Percentiles rank a stretch among this genome's conserved stretches.
Evolutionary conservation across 495 filamentous ascomycete species (phyloP).

Genomic region (Neurospora sp.): DNA sequence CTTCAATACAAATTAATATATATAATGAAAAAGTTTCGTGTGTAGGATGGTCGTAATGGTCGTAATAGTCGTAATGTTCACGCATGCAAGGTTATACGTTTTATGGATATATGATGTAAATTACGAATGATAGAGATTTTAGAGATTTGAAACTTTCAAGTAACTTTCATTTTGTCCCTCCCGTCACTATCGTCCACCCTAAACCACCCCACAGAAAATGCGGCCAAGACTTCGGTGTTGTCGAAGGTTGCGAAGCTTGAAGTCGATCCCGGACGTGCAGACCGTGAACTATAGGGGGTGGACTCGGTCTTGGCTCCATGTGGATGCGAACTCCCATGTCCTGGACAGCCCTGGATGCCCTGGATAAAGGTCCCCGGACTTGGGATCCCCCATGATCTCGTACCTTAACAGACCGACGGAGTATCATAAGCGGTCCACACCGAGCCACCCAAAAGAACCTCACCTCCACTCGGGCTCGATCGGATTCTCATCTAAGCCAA

Average conservation of each 20-base stretch:
- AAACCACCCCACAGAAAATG: neutral
- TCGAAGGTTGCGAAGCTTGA: neutral
- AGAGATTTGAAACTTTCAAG: too few species aligned
- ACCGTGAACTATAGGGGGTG: neutral
- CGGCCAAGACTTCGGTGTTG: neutral
- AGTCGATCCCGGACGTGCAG: neutral
- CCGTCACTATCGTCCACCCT: too few species aligned
- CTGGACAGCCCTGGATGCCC: neutral
- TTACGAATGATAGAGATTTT: too few species aligned
- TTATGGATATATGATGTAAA: too few species aligned
- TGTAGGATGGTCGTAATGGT: too few species aligned
- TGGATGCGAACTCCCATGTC: neutral
- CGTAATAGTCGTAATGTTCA: too few species aligned
- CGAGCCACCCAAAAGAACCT: neutral
- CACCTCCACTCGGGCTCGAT: neutral
- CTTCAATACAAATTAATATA: too few species aligned
- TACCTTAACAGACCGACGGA: neutral
- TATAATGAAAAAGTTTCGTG: too few species aligned
- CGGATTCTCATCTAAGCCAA: neutral
- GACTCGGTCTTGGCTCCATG: neutral
- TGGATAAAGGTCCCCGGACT: neutral
- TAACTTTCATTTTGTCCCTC: too few species aligned
- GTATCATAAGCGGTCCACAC: neutral
- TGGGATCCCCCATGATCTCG: neutral
- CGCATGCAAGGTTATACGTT: too few species aligned